Evolutionary conservation across 1,139 yeast species (phyloP).

Genomic region (Magnusiomyces sp.): DNA sequence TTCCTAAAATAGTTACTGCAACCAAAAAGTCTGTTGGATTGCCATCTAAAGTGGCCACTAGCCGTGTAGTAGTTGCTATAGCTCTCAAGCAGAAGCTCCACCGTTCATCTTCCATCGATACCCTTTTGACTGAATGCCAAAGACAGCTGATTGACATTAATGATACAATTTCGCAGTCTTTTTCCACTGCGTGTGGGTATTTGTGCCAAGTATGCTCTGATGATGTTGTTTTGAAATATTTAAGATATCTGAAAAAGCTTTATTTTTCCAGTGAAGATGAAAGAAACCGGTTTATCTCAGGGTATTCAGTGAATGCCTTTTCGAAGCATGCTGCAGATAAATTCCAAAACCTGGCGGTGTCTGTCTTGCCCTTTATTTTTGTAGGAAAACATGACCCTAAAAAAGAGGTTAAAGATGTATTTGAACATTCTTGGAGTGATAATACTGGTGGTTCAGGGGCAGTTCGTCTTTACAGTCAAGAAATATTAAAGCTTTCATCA

Average conservation of each 20-base stretch:
- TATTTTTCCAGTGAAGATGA: conserved; percentile 53
- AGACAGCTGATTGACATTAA: conserved; percentile 63
- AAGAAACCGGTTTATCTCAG: conserved; percentile 45
- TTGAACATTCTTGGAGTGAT: conserved; percentile 70
- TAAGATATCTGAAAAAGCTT: conserved; percentile 42
- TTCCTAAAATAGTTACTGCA: conserved; percentile 40
- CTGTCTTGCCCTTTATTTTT: conserved; percentile 70
- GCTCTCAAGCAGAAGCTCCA: conserved; percentile 49
- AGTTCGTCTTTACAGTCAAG: conserved; percentile 60
- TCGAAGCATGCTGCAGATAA: conserved; percentile 64
- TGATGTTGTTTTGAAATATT: conserved; percentile 48
- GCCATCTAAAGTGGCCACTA: conserved; percentile 84
- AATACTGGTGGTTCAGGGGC: conserved; percentile 69
- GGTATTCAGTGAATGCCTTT: conserved; percentile 57
- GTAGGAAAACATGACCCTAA: conserved; percentile 66
- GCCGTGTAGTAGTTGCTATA: conserved; percentile 63
- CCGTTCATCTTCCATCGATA: conserved; percentile 54
- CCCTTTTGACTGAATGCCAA: conserved; percentile 48
- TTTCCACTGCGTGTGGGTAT: conserved; percentile 76
- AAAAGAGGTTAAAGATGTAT: conserved; percentile 40
- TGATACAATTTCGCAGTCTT: conserved; percentile 64
- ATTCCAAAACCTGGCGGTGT: conserved; percentile 53
- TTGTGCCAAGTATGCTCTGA: conserved; percentile 55
- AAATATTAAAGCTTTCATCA: conserved; percentile 47
- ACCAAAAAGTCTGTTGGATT: conserved; percentile 72